Evolutionary conservation across 805 yeast species (phyloP), one percentile per base, ranked within the genome.

Genomic region (Danielia oregonensis): DNA sequence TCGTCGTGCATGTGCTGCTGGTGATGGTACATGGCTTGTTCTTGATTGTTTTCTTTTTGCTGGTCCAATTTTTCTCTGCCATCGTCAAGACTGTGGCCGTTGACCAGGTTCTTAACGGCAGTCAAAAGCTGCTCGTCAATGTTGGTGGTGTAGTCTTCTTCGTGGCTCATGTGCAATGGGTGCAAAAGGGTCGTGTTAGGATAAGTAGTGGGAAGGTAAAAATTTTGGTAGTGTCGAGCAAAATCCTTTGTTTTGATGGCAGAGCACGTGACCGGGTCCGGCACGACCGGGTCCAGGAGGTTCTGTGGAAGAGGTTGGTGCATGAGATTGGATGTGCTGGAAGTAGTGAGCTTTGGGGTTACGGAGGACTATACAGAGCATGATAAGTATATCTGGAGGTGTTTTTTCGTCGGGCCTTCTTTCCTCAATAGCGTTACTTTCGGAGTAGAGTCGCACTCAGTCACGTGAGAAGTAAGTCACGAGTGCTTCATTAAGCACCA

Each of bases 41-140:
- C 49, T 31, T 43, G 44, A 19, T 14, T 34, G 26, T 32, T 39
- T 22, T 42, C 45, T 26, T 33, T 55, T 33, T 57, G 57, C 33
- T 19, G 32, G 19, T 63, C 68, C 37, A 61, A 48, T 44, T 61
- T 63, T 25, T 53, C 51, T 25, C 57, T 41, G 16, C 42, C 43
- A 18, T 49, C 61, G 23, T 57, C 64, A 32, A 60, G 65, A 12
- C 40, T 47, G 27, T 48, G 49, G 24, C 35, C 42, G 23, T 42
- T 35, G 30, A 48, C 52, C 45, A 46, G 48, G 36, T 46, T 44
- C 40, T 63, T 64, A 32, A 55, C 68, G 17, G 59, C 70, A 29
- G 57, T 54, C 27, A 66, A 55, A 35, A 66, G 50, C 48, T 66
- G 72, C 44, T 66, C 71, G 44, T 66, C 72, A 36, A 66, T 66